Base-by-base conservation (phyloP, 2,329 filamentous ascomycete species). In the Trichoderma sp. region DNA sequence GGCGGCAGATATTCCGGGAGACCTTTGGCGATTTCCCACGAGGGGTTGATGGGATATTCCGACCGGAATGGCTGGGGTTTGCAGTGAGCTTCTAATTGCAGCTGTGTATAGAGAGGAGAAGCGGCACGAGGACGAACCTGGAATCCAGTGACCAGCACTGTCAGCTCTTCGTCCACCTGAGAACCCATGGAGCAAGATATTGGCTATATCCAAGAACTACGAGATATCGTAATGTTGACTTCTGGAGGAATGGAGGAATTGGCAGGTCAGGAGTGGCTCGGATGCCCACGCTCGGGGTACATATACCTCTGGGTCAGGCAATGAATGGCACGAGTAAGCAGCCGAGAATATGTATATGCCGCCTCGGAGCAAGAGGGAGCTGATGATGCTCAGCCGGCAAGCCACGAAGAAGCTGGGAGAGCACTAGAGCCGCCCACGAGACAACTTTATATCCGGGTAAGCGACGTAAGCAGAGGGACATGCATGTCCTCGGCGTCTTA, bases 41-140 rank as follows among this genome's bases (percentile, higher is more conserved):
- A 92, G 9, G 92, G 91, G 74, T 96, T 96, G 66, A 88, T 79
- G 30, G 88, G 85, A 72, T 88, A 88, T 51, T 88, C 79, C n/a
- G 78, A 81, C 71, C 89, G 88, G 76, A 96, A 96, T 1, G 92
- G 89, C 91, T 94, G 67, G 61, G 21, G 19, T 19, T n/a, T 26
- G 44, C 30, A 24, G 4, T 41, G 41, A 39, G 34, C 34, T 10
- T 5, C 34, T 14, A 4, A 6, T 21, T 52, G 26, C 7, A 30
- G 28, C 9, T 21, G 28, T 52, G 15, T 50, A 41, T 34, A 19
- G 3, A 5, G 28, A 19, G 17, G 17, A 30, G 39, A 47, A 17
- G 26, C 15, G 6, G 41, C 17, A 14, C 12, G 14, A 26, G 51
- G 48, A 41, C 30, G 34, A 19, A 88, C 86, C 64, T 78, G 83